These are phyloP conservation scores for Amylocarpus encephaloides DNA, from an alignment of 2,329 filamentous ascomycete genomes.

Conservation along the genomic window DNA sequence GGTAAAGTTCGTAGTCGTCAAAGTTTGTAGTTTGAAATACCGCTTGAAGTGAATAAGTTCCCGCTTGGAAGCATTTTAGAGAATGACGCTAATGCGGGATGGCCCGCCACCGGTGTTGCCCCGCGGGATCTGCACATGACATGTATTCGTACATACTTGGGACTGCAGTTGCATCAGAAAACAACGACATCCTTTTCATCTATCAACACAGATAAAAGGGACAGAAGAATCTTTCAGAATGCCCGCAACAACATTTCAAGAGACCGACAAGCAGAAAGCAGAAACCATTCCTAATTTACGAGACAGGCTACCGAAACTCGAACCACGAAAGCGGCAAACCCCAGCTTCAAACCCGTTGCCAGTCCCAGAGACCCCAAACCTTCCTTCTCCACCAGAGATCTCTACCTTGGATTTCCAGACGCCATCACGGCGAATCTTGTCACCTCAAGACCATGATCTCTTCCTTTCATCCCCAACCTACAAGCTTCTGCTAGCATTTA, in stretches of 20 bases:
- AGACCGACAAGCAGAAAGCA: conserved; percentile 6
- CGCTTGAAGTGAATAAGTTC: background rate
- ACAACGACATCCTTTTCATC: no score
- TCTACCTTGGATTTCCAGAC: conserved; percentile 54
- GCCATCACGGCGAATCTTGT: conserved; percentile 76
- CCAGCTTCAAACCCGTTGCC: conserved; percentile 51
- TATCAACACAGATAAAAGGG: background rate
- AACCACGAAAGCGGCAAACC: conserved; percentile 53
- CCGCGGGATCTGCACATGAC: no score
- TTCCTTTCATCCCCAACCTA: conserved; percentile 76
- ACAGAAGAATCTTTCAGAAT: conserved; percentile 14
- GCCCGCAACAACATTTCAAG: conserved; percentile 19
- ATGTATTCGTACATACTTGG: no score
- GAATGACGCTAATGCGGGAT: no score
- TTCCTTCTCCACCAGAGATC: conserved; percentile 61
- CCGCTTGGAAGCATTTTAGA: no score
- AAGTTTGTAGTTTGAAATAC: no score
- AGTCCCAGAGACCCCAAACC: conserved; percentile 66
- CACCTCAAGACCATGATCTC: conserved; percentile 68
- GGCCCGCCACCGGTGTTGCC: no score
- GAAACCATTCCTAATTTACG: conserved; percentile 42
- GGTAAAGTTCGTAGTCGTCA: background rate
- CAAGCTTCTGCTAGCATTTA: conserved; percentile 70
- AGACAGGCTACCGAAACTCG: conserved; percentile 58
- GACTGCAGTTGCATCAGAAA: no score